Evolutionary conservation across 805 yeast species (phyloP).

Genomic region (Yarrowia keelungensis): DNA sequence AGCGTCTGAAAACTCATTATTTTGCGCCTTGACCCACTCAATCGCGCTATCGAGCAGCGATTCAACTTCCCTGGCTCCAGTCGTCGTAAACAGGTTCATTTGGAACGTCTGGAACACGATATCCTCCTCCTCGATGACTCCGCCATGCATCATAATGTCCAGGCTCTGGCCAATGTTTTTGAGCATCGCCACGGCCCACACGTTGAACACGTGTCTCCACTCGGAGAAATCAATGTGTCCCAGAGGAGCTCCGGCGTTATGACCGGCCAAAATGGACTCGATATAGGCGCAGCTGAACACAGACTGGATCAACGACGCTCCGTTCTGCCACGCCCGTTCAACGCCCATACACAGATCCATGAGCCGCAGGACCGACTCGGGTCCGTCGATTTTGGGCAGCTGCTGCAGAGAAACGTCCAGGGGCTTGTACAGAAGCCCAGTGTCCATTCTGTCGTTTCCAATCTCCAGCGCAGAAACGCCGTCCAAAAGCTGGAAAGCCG

Average conservation of each 20-base stretch:
- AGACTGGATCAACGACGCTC: slow-evolving; percentile 76
- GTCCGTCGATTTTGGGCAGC: slow-evolving; percentile 51
- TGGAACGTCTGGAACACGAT: slow-evolving; percentile 60
- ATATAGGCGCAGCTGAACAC: slow-evolving; percentile 78
- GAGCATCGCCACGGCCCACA: slow-evolving; percentile 45
- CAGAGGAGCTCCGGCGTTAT: slow-evolving; percentile 39
- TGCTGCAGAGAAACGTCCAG: slow-evolving; percentile 55
- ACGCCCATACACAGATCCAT: slow-evolving; percentile 61
- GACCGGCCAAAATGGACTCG: slow-evolving; percentile 59
- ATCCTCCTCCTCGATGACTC: slow-evolving; percentile 50
- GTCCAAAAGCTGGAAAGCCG: slow-evolving; percentile 70
- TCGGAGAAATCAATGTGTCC: slow-evolving; percentile 20
- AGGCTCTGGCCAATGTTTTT: slow-evolving; percentile 44
- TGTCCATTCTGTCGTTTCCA: slow-evolving; percentile 73
- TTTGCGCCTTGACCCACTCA: slow-evolving; percentile 53
- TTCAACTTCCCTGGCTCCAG: slow-evolving; percentile 42
- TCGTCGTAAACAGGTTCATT: slow-evolving; percentile 52
- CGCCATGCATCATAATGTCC: slow-evolving; percentile 41
- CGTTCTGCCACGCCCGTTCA: slow-evolving; percentile 76
- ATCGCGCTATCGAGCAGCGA: slow-evolving; percentile 47
- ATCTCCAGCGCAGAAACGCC: slow-evolving; percentile 85
- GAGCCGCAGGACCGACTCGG: slow-evolving; percentile 57
- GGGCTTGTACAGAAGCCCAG: slow-evolving; percentile 65
- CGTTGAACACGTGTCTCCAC: slow-evolving; percentile 43
- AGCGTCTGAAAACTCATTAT: slow-evolving; percentile 1